A percentile compares a stretch with the other conserved stretches of the same genome.
Evolutionary conservation across 805 yeast genomes (phyloP).

Genomic region (Tetrapisispora fleetii): DNA sequence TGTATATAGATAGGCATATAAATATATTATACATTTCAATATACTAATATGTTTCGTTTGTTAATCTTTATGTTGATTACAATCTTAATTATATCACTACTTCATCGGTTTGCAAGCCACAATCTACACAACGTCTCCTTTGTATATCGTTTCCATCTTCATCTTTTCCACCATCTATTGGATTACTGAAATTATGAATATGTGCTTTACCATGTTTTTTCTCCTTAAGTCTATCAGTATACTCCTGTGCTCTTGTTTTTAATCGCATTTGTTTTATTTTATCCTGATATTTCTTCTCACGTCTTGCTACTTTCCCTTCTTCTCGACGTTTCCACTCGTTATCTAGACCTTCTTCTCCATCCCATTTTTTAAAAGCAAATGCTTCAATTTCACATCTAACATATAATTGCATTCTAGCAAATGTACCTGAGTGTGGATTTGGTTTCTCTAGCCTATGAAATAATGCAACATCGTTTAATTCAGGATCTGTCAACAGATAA

Average conservation of each 20-base stretch:
- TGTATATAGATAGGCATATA: background rate
- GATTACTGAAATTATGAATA: conserved; percentile 64
- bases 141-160: conserved; percentile 35
- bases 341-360: conserved; percentile 77
- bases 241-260: conserved; percentile 86
- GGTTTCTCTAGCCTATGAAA: conserved; percentile 78
- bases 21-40: background rate
- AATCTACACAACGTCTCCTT: conserved; percentile 58
- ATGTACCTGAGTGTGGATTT: conserved; percentile 86
- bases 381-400: conserved; percentile 88
- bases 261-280: conserved; percentile 80
- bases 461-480: conserved; percentile 57
- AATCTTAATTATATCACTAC: conserved; percentile 33
- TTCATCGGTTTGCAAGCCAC: conserved; percentile 83
- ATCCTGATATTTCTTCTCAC: conserved; percentile 71
- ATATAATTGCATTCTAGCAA: conserved; percentile 86
- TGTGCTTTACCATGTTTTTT: conserved; percentile 54
- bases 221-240: conserved; percentile 57
- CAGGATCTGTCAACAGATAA: conserved; percentile 89
- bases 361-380: conserved; percentile 91
- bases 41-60: background rate
- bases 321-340: conserved; percentile 87
- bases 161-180: conserved; percentile 36
- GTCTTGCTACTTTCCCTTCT: conserved; percentile 54
- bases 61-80: background rate